These are phyloP conservation scores for Moesziomyces antarcticus DNA, from an alignment of 1,284 basidiomycete genomes.

Conservation along the genomic window DNA sequence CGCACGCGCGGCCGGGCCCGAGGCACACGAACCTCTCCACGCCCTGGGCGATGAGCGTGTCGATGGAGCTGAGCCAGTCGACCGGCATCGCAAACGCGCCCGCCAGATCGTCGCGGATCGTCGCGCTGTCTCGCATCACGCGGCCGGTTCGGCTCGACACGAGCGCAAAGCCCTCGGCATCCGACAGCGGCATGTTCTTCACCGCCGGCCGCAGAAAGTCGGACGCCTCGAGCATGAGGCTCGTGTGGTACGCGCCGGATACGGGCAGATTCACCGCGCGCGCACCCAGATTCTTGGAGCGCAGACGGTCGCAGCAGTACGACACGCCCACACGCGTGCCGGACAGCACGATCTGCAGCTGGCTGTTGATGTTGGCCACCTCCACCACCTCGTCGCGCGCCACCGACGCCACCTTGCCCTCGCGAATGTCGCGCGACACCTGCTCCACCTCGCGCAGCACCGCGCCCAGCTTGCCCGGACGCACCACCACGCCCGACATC, in stretches of 20 bases:
- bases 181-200: constrained; percentile 55
- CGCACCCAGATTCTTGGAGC: constrained; percentile 58
- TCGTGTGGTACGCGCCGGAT: constrained; percentile 63
- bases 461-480: constrained; percentile 56
- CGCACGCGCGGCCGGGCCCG: constrained; percentile 63
- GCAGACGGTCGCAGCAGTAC: constrained; percentile 62
- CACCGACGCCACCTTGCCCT: constrained; percentile 52
- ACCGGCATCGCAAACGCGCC: constrained; percentile 57
- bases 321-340: constrained; percentile 63
- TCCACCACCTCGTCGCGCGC: constrained; percentile 64
- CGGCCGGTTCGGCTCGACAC: constrained; percentile 56
- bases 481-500: constrained; percentile 62
- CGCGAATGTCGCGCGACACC: constrained; percentile 52
- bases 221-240: constrained; percentile 54
- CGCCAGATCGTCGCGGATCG: constrained; percentile 52
- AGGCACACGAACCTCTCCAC: constrained; percentile 64
- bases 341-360: constrained; percentile 63
- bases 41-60: constrained; percentile 55
- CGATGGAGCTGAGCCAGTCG: constrained; percentile 56
- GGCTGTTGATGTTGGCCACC: constrained; percentile 64
- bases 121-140: constrained; percentile 20
- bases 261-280: constrained; percentile 66
- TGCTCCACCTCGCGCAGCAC: constrained; percentile 51
- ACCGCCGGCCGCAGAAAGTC: constrained; percentile 51
- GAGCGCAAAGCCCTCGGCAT: constrained; percentile 39